These are phyloP conservation scores for Mercurialis annua DNA, from an alignment of 345 rosid genomes.

Conservation along the genomic window DNA sequence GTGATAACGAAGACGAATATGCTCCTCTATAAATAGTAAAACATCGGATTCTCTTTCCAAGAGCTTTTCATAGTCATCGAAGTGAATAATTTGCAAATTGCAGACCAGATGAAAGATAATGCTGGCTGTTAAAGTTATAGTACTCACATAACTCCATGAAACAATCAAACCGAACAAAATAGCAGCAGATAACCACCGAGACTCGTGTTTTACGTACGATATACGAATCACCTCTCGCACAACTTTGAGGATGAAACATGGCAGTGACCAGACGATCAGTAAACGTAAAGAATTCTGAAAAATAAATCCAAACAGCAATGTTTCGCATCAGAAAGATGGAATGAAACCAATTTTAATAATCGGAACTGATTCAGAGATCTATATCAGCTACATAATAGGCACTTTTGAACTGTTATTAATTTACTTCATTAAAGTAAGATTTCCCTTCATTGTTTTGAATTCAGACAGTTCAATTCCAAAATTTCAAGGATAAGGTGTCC, in stretches of 20 bases:
- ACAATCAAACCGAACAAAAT: slow-evolving; percentile 47
- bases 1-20: slow-evolving; percentile 63
- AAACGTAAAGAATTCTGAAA: slow-evolving; percentile 58
- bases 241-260: slow-evolving; percentile 67
- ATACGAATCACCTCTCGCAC: slow-evolving; percentile 56
- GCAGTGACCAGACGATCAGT: slow-evolving; percentile 65
- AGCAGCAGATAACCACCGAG: slow-evolving; percentile 66
- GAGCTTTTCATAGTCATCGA: slow-evolving; percentile 69
- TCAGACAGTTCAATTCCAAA: neutral
- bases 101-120: slow-evolving; percentile 80
- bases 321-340: no score
- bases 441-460: no score
- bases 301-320: neutral
- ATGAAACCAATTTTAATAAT: no score
- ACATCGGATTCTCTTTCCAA: slow-evolving; percentile 67
- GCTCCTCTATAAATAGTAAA: slow-evolving; percentile 61
- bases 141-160: slow-evolving; percentile 77
- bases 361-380: no score
- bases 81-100: slow-evolving; percentile 89
- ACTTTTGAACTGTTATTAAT: no score
- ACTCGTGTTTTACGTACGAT: slow-evolving; percentile 44
- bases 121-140: slow-evolving; percentile 67
- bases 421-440: no score
- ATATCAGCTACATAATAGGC: no score
- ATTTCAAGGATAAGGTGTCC: neutral